A percentile compares a stretch with the other conserved stretches of the same genome.
Evolutionary conservation across 1,139 yeast genomes (phyloP).

Genomic region (Nematodospora anomalae): DNA sequence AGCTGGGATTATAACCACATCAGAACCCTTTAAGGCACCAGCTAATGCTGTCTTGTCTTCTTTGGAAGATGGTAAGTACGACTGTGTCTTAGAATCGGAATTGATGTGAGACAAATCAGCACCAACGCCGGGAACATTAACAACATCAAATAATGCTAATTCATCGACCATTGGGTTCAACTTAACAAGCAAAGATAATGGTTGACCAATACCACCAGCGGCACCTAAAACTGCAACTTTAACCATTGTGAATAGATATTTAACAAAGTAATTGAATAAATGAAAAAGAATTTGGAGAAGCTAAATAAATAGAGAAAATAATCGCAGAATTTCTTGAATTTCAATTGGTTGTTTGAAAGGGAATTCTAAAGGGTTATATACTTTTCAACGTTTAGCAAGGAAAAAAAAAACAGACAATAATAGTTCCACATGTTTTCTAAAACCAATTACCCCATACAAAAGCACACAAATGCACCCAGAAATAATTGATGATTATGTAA

Average conservation of each 20-base stretch:
- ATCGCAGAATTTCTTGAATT: too few species aligned
- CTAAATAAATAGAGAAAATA: slow-evolving; percentile 2
- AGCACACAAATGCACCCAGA: too few species aligned
- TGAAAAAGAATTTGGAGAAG: slow-evolving; percentile 10
- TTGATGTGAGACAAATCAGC: slow-evolving; percentile 94
- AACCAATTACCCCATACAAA: too few species aligned
- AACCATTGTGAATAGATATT: slow-evolving; percentile 27
- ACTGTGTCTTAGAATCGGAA: slow-evolving; percentile 80
- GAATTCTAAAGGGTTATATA: too few species aligned
- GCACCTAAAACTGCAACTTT: slow-evolving; percentile 94
- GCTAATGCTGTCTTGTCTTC: slow-evolving; percentile 78
- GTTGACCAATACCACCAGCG: slow-evolving; percentile 99
- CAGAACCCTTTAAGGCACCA: slow-evolving; percentile 74
- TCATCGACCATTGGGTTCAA: slow-evolving; percentile 82
- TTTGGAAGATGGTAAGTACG: slow-evolving; percentile 67
- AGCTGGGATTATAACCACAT: slow-evolving; percentile 93
- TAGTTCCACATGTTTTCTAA: too few species aligned
- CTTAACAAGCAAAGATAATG: slow-evolving; percentile 86
- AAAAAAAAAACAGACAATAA: too few species aligned
- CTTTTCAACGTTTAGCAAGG: too few species aligned
- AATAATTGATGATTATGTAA: too few species aligned
- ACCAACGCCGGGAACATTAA: slow-evolving; percentile 96
- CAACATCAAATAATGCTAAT: slow-evolving; percentile 86
- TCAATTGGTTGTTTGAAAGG: not conserved
- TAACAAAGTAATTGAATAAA: slow-evolving; percentile 5